Evolutionary conservation across 2,329 filamentous ascomycete genomes (phyloP).

Genomic region (Trichoderma breve): DNA sequence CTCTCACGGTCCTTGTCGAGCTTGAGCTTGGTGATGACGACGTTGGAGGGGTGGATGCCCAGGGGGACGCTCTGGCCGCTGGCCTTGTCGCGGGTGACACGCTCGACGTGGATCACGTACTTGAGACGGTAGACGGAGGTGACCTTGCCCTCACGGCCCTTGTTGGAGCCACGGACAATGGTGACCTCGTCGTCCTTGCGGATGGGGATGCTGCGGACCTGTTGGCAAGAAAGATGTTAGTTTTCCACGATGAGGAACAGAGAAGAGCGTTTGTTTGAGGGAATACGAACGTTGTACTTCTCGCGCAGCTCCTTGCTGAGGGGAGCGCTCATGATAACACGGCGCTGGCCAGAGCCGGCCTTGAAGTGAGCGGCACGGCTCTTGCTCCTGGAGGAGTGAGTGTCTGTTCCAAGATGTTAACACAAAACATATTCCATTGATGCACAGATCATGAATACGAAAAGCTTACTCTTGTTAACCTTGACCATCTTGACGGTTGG

Average conservation of each 20-base stretch:
- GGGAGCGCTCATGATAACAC: constrained; percentile 94
- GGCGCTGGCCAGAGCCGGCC: constrained; percentile 90
- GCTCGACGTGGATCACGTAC: constrained; percentile 96
- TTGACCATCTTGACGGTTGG: constrained; percentile 63
- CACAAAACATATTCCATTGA: not conserved
- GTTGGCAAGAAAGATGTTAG: constrained; percentile 3
- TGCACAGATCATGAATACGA: not conserved
- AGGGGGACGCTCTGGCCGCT: constrained; percentile 94
- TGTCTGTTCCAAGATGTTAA: constrained; percentile 40
- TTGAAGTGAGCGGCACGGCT: constrained; percentile 98
- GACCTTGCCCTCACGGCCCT: constrained; percentile 98
- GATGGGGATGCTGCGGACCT: constrained; percentile 95
- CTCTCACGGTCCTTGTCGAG: constrained; percentile 91
- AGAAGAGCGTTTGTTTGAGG: not conserved
- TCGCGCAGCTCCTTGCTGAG: constrained; percentile 96
- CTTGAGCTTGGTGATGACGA: constrained; percentile 98
- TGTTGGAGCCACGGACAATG: constrained; percentile 89
- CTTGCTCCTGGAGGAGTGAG: constrained; percentile 88
- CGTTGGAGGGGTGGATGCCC: constrained; percentile 93
- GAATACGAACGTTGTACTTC: constrained; percentile 86
- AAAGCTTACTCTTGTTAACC: constrained; percentile 58
- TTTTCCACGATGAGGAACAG: constrained; percentile 9
- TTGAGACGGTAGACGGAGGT: constrained; percentile 97
- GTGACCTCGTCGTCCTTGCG: constrained; percentile 96
- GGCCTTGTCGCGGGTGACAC: constrained; percentile 94